Conservation (phyloP, 768 basidiomycete species). For the Xerocomus spinulosus region DNA sequence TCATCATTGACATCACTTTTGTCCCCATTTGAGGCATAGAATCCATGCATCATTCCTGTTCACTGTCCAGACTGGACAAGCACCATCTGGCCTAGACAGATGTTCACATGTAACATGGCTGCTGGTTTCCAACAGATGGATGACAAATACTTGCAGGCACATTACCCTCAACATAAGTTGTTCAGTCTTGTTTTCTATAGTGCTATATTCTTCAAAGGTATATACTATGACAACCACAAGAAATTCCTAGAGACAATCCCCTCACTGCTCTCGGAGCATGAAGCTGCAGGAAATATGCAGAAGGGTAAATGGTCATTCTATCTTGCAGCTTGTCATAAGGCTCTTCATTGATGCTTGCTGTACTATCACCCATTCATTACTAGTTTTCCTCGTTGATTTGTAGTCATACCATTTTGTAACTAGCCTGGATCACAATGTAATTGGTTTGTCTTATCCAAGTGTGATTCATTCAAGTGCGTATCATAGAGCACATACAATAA, state of each 20-base stretch:
- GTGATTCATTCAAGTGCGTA: neutral
- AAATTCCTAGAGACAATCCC: neutral
- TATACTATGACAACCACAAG: neutral
- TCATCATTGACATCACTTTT: no score
- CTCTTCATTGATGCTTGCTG: no score
- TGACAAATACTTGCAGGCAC: neutral
- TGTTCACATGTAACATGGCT: neutral
- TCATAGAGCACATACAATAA: no score
- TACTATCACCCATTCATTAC: no score
- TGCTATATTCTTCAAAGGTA: neutral
- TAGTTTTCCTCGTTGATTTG: no score
- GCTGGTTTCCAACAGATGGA: neutral
- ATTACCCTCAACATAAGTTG: neutral
- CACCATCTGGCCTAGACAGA: neutral
- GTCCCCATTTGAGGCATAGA: no score
- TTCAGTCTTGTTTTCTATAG: neutral
- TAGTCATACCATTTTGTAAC: no score
- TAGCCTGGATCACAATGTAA: no score
- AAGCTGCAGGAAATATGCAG: neutral
- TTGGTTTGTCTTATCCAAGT: no score
- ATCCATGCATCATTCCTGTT: no score
- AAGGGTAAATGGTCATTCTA: neutral
- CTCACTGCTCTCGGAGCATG: neutral
- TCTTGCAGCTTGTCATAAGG: no score
- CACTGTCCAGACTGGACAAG: neutral